Base-by-base conservation (phyloP, 768 basidiomycete species). In the Kwoniella sp. region DNA sequence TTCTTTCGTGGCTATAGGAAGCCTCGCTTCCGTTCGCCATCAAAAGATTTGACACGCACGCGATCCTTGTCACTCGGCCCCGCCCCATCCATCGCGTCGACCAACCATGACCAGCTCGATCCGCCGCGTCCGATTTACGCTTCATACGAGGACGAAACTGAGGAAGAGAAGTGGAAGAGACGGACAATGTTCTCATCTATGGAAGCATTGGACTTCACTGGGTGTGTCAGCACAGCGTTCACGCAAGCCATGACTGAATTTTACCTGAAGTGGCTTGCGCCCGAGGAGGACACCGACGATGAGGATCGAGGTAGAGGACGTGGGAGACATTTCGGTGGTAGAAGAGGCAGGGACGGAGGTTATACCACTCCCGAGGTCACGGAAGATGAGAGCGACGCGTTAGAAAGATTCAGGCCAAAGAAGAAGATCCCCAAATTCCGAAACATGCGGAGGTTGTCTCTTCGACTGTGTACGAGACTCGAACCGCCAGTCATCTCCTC, bases 181-280 rank as follows among this genome's bases (percentile, higher is more conserved):
- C 66, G 78, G 29, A 58, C 57, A 20, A 69, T 75, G 51, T 82
- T 81, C 85, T 88, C 71, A 79, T 88, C 91, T 59, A 83, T 99
- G 2, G 88, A 92, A 78, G 93, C 94, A 2, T 84, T 95, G 56
- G 95, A 99, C 78, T 82, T 98, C 58, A 97, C 94, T 5, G 95
- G 94, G 72, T 97, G 95, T 76, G 90, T 97, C 81, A 93, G 91
- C 75, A 86, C 87, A 23, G 90, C 93, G 1, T 97, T 96, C 76
- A 90, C 90, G 63, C 87, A 89, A 67, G 91, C 90, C 0, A 85
- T 98, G 68, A 85, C 86, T 26, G 90, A 92, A 59, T 91, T 97
- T 73, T 91, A 91, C 28, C 63, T 73, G 5, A 68, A 65, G 4
- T 79, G 75, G 72, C 61, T 76, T 22, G 68, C 56, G 2, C 64